A percentile compares a stretch with the other conserved stretches of the same genome.
Evolutionary conservation across 257 asterid genomes (phyloP).

Genomic region (Fraxinus quadrangulata): DNA sequence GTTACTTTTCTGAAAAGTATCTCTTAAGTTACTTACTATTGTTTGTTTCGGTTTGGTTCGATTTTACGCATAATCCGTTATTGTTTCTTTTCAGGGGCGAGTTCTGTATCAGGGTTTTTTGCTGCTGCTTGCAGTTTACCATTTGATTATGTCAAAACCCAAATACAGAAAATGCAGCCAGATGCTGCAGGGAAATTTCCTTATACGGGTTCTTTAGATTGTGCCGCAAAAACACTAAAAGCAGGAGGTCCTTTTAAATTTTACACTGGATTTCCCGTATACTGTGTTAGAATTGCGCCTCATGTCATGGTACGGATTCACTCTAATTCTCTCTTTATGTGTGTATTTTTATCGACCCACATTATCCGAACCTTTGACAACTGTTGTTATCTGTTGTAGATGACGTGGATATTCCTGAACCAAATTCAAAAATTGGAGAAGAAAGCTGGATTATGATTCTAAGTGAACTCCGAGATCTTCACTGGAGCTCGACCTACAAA

Average conservation of each 20-base stretch:
- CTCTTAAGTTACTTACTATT: not conserved
- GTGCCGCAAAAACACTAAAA: constrained; percentile 77
- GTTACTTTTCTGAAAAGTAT: not conserved
- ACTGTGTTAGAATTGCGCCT: constrained; percentile 93
- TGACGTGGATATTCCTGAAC: constrained; percentile 96
- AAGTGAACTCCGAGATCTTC: constrained; percentile 11
- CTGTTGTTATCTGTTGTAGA: constrained; percentile 40
- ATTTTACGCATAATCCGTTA: not conserved
- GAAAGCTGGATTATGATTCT: constrained; percentile 54
- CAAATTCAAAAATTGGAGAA: constrained; percentile 77
- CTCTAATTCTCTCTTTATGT: not conserved
- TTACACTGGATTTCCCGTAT: constrained; percentile 93
- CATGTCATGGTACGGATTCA: constrained; percentile 83
- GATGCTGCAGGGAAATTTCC: constrained; percentile 84
- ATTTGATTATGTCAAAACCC: constrained; percentile 90
- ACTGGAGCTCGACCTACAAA: constrained; percentile 3
- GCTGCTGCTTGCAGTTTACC: constrained; percentile 98
- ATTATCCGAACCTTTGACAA: not conserved
- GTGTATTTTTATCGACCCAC: not conserved
- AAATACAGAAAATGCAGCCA: constrained; percentile 98
- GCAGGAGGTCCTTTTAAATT: constrained; percentile 82
- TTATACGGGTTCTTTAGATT: constrained; percentile 81
- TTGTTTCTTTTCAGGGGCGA: constrained; percentile 63
- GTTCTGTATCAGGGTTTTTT: constrained; percentile 83
- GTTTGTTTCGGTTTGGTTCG: not conserved